phyloP scores from a whole-genome alignment of 2,329 filamentous ascomycete species.

The Trichothecium roseum region DNA sequence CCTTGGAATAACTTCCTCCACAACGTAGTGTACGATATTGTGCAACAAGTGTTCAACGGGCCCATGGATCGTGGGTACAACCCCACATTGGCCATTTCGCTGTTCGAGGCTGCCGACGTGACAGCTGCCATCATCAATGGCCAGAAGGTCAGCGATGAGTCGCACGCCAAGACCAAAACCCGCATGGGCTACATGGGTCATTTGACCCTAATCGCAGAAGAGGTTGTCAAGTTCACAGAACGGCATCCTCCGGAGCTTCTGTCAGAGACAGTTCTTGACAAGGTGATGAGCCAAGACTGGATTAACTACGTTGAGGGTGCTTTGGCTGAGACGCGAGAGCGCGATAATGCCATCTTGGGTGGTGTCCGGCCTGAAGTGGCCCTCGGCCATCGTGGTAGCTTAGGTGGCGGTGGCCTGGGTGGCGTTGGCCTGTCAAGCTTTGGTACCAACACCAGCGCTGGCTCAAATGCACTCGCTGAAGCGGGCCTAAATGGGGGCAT shows the following conservation, averaged over 20 bases:
- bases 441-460: constrained; percentile 18
- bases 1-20: constrained; percentile 99
- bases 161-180: constrained; percentile 74
- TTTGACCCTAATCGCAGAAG: constrained; percentile 90
- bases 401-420: constrained; percentile 33
- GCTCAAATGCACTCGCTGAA: constrained; percentile 63
- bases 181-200: constrained; percentile 98
- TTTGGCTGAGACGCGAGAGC: constrained; percentile 83
- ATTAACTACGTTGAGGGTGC: constrained; percentile 90
- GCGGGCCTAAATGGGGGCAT: constrained; percentile 70
- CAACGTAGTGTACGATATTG: constrained; percentile 97
- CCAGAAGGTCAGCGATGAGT: constrained; percentile 76
- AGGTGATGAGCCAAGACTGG: constrained; percentile 84
- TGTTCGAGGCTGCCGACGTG: constrained; percentile 84
- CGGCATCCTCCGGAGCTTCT: constrained; percentile 82
- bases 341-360: constrained; percentile 96
- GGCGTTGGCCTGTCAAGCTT: constrained; percentile 39
- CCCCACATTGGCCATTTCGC: constrained; percentile 75
- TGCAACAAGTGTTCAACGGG: constrained; percentile 98
- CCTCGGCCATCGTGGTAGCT: constrained; percentile 64
- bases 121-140: constrained; percentile 89
- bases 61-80: constrained; percentile 96
- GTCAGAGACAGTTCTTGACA: constrained; percentile 74
- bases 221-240: constrained; percentile 97
- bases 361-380: constrained; percentile 88